Base-by-base conservation (phyloP, 345 rosid species). In the Arabis alpina region DNA sequence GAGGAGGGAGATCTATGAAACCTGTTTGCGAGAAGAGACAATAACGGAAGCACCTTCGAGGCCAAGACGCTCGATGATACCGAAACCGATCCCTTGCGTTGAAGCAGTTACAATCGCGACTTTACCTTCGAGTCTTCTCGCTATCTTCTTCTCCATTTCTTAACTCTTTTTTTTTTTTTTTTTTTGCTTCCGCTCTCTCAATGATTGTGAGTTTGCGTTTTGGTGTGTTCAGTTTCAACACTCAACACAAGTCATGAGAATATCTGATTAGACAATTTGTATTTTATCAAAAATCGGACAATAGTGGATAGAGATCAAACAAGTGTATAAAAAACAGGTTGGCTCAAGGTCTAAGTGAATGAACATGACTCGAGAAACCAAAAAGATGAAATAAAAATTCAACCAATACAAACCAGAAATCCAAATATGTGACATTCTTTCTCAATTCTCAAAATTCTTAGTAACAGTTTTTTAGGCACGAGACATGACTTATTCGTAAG, bases 51-150 rank as follows among this genome's bases (percentile, higher is more conserved):
- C 80, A 9, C 80, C 80, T 77, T 91, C 99, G 24, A 79, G 77
- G 60, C 89, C 97, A 23, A 94, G 86, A 27, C 95, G 92, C 72
- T 81, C 84, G 3, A 91, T 88, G 61, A 91, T 88, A 70, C 80
- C 70, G 70, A 86, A 80, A 63, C 99, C 97, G 72, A 91, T 94
- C 5, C 99, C 99, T 73, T 94, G 95, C 40, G 99, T 91, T 2
- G 99, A 94, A 37, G 96, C 99, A 2, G 95, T 91, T 48, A 91
- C 96, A 28, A 94, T 83, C 39, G 93, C 96, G 0, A 91, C 97
- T 72, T 91, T 91, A 11, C 96, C 93, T 47, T 80, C 84, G 32
- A 91, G 84, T 69, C 97, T 81, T 58, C 78, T 77, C 37, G 84
- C 76, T 32, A 58, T 19, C 61, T 60, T 64, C 77, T 72, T 78